Evolutionary conservation across 208 protist genomes (phyloP).

Genomic region (Acanthamoeba divionensis): DNA sequence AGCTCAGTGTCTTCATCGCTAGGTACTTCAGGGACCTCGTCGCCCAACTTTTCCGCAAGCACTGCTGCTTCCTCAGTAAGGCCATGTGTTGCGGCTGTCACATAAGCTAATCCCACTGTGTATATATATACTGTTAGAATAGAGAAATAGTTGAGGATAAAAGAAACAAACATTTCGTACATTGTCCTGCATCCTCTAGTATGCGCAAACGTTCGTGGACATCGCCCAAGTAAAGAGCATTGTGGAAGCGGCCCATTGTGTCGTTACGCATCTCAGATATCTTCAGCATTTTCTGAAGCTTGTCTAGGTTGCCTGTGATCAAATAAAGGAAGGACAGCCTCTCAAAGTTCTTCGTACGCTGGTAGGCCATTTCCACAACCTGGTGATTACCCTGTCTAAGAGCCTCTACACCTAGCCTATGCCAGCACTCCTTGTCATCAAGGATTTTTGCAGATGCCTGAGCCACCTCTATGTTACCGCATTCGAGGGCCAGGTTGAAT

Average conservation of each 20-base stretch:
- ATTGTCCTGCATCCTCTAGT: constrained; percentile 65
- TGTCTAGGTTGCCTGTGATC: constrained; percentile 93
- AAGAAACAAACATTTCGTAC: not conserved
- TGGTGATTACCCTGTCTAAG: constrained; percentile 90
- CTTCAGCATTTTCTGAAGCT: constrained; percentile 90
- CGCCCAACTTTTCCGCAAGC: constrained; percentile 62
- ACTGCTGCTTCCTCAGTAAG: constrained; percentile 82
- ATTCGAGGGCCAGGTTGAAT: constrained; percentile 97
- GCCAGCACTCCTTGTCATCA: constrained; percentile 90
- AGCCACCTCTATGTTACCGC: constrained; percentile 92
- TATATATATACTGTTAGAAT: constrained; percentile 76
- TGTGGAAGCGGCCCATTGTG: constrained; percentile 89
- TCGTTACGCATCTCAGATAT: constrained; percentile 82
- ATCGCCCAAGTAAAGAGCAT: constrained; percentile 91
- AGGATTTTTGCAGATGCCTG: constrained; percentile 87
- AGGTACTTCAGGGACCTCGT: constrained; percentile 10
- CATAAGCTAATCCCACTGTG: constrained; percentile 84
- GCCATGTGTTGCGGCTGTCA: constrained; percentile 86
- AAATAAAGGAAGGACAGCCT: constrained; percentile 91
- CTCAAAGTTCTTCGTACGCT: constrained; percentile 91
- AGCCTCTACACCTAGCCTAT: constrained; percentile 88
- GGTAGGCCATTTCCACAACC: constrained; percentile 93
- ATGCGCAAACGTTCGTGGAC: constrained; percentile 85
- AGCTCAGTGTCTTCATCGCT: not conserved
- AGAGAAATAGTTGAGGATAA: constrained; percentile 37